Evolutionary conservation across 2,329 filamentous ascomycete genomes (phyloP).

Genomic region (Xylaria sp.): DNA sequence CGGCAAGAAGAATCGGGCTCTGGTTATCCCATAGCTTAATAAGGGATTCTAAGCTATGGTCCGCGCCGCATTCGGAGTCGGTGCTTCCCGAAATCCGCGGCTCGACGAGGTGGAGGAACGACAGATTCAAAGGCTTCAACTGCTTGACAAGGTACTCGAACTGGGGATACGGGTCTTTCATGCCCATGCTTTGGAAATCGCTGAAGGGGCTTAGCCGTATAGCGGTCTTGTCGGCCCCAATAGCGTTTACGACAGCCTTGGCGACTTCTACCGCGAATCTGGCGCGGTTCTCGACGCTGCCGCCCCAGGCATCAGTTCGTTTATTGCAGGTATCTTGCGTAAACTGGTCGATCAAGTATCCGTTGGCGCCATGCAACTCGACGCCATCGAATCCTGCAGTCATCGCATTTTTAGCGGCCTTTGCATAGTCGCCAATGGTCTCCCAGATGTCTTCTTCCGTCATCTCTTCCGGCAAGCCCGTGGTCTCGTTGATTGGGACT

Average conservation of each 20-base stretch:
- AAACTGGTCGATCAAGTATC: slow-evolving; percentile 68
- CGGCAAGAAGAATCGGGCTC: slow-evolving; percentile 60
- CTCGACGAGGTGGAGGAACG: slow-evolving; percentile 69
- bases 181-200: slow-evolving; percentile 67
- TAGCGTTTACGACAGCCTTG: slow-evolving; percentile 61
- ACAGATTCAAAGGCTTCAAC: slow-evolving; percentile 62
- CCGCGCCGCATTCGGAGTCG: slow-evolving; percentile 52
- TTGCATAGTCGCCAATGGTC: slow-evolving; percentile 70
- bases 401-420: slow-evolving; percentile 66
- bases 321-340: slow-evolving; percentile 65
- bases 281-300: slow-evolving; percentile 65
- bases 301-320: slow-evolving; percentile 66
- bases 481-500: slow-evolving; percentile 60
- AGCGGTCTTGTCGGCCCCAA: slow-evolving; percentile 61
- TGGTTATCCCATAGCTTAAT: slow-evolving; percentile 57
- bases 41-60: slow-evolving; percentile 56
- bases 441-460: slow-evolving; percentile 72
- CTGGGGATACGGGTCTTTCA: slow-evolving; percentile 66
- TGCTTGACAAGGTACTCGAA: slow-evolving; percentile 64
- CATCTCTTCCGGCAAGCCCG: slow-evolving; percentile 69
- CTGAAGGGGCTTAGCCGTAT: slow-evolving; percentile 66
- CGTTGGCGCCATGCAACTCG: slow-evolving; percentile 57
- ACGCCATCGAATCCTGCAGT: slow-evolving; percentile 76
- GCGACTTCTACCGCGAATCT: slow-evolving; percentile 64
- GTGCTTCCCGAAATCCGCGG: slow-evolving; percentile 57